Evolutionary conservation across 345 rosid species (phyloP).

Genomic region (Gossypium australe): DNA sequence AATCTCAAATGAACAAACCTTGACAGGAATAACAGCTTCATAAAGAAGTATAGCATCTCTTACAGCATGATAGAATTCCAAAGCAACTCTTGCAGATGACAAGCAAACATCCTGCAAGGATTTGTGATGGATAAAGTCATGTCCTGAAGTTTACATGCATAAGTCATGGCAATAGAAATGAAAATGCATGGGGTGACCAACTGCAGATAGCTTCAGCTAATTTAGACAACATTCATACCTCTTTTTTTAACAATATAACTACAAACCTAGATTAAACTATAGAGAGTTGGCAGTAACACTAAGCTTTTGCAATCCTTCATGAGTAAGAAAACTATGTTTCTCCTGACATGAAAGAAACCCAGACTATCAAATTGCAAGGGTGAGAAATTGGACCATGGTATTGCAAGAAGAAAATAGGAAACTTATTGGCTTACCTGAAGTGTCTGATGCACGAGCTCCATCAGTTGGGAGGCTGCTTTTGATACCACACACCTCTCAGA

Average conservation of each 20-base stretch:
- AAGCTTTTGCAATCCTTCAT: not conserved
- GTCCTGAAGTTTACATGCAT: constrained; percentile 8
- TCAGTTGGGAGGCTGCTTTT: constrained; percentile 72
- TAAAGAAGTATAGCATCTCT: constrained; percentile 84
- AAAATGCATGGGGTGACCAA: not conserved
- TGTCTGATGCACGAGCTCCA: constrained; percentile 76
- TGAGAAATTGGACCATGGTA: not conserved
- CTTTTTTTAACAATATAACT: not conserved
- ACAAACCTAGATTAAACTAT: not conserved
- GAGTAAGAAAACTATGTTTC: not conserved
- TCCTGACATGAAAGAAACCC: not conserved
- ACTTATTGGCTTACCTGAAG: constrained; percentile 44
- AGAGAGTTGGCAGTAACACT: not conserved
- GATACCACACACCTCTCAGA: constrained; percentile 83
- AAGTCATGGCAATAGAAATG: not conserved
- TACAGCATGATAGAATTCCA: constrained; percentile 78
- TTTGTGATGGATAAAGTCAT: constrained; percentile 15
- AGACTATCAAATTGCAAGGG: not conserved
- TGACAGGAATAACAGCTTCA: constrained; percentile 86
- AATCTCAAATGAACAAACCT: constrained; percentile 55
- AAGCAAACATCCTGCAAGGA: constrained; percentile 71
- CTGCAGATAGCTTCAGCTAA: not conserved
- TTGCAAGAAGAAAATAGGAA: not conserved
- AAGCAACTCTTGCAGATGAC: constrained; percentile 80
- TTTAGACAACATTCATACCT: not conserved